Evolutionary conservation across 1,284 basidiomycete species (phyloP), one percentile per base, ranked within the genome.

Genomic region (Lignosus rhinocerotis): DNA sequence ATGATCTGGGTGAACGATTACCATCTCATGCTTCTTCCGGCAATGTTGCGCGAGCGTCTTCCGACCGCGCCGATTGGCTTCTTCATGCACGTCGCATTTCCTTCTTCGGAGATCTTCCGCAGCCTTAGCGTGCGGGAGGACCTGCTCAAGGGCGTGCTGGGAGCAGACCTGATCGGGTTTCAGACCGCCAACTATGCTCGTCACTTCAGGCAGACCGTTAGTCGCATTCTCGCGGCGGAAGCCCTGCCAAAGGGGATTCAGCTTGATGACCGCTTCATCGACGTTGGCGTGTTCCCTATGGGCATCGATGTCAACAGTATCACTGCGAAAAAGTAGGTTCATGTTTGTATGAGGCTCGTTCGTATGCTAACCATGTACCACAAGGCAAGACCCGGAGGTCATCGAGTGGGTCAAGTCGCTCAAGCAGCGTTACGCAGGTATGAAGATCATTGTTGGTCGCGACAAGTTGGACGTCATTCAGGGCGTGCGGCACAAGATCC

Each of bases 1-100:
- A 87, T 94, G 69, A 86, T 91, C 62, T 91, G 86, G 87, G 81
- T 93, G 2, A 93, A 93, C 70, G 91, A 93, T 73, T 93, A 93
- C 69, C 93, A 95, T 68, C 84, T 95, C 43, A 87, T 94, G 78
- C 85, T 95, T 34, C 81, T 94, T 17, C 93, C 93, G 0, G 77
- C 80, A 33, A 84, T 95, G 73, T 80, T 95, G 19, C 86, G 92
- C 36, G 74, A 75, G 44, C 75, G 77, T 42, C 74, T 85, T 17
- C 83, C 87, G 0, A 80, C 81, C 25, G 86, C 89, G 0, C 84
- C 88, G 31, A 92, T 95, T 62, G 92, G 92, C 0, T 93, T 94
- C 78, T 94, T 95, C 78, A 81, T 94, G 73, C 92, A 94, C 67
- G 92, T 94, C 62, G 89, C 93, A 1, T 95, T 94, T 73, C 93